Conservation (phyloP, 768 basidiomycete genomes). For the Saitozyma podzolica region DNA sequence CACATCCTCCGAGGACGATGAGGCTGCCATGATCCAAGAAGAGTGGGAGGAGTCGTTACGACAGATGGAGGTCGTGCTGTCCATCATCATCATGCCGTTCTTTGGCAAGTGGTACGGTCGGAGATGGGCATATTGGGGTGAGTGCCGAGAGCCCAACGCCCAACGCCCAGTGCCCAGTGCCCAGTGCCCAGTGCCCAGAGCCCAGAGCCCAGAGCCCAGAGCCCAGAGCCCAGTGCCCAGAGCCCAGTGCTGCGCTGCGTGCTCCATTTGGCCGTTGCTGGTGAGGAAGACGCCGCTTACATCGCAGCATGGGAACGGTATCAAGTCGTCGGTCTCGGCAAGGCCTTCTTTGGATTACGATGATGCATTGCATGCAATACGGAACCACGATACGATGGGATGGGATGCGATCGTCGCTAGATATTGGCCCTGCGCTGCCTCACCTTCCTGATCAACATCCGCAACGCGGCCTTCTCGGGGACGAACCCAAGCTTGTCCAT, state of each 20-base stretch:
- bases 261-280: too few relatives aligned
- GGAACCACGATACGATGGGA: not conserved
- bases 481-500: slow-evolving; percentile 59
- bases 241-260: not conserved
- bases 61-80: slow-evolving; percentile 77
- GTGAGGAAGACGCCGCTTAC: not conserved
- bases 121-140: slow-evolving; percentile 82
- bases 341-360: slow-evolving; percentile 14
- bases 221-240: not conserved
- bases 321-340: slow-evolving; percentile 8
- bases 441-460: slow-evolving; percentile 60
- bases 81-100: slow-evolving; percentile 78
- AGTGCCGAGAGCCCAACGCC: slow-evolving; percentile 43
- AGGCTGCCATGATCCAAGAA: slow-evolving; percentile 66
- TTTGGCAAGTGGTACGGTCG: slow-evolving; percentile 86
- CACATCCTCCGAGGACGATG: slow-evolving; percentile 54
- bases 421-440: slow-evolving; percentile 48
- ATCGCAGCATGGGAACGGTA: slow-evolving; percentile 14
- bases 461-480: slow-evolving; percentile 55
- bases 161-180: not conserved
- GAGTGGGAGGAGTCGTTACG: slow-evolving; percentile 91
- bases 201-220: not conserved
- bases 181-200: not conserved
- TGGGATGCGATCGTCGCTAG: not conserved
- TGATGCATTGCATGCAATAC: not conserved